Evolutionary conservation across 768 basidiomycete genomes (phyloP).

Genomic region (Amanita exitialis): DNA sequence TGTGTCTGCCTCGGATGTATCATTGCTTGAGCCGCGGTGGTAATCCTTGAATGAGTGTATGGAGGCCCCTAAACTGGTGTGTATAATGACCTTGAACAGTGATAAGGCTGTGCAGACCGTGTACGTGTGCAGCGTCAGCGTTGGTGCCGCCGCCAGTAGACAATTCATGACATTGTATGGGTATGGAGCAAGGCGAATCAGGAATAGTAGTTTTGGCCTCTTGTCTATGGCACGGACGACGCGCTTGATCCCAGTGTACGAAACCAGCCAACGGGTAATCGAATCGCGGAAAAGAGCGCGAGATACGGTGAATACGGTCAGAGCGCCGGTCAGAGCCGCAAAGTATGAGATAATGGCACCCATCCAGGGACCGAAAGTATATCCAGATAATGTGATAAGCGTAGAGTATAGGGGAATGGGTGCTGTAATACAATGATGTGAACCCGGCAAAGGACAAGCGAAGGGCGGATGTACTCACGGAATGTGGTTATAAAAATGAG

Average conservation of each 20-base stretch:
- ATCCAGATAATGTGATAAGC: slow-evolving; percentile 84
- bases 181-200: slow-evolving; percentile 88
- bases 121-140: slow-evolving; percentile 72
- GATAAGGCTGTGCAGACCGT: slow-evolving; percentile 72
- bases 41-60: slow-evolving; percentile 77
- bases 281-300: slow-evolving; percentile 60
- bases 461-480: slow-evolving; percentile 43
- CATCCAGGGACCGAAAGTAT: slow-evolving; percentile 77
- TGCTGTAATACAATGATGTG: slow-evolving; percentile 32
- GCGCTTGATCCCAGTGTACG: slow-evolving; percentile 61
- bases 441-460: not conserved
- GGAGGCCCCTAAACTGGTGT: slow-evolving; percentile 80
- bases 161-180: slow-evolving; percentile 95
- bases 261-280: slow-evolving; percentile 67
- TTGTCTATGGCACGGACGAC: slow-evolving; percentile 84
- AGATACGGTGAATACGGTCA: slow-evolving; percentile 75
- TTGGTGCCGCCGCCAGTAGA: slow-evolving; percentile 79
- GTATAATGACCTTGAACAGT: slow-evolving; percentile 83
- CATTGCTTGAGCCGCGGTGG: slow-evolving; percentile 26
- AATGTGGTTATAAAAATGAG: slow-evolving; percentile 84
- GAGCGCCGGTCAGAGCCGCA: slow-evolving; percentile 76
- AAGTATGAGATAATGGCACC: slow-evolving; percentile 84
- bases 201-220: slow-evolving; percentile 79
- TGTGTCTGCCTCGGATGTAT: slow-evolving; percentile 30
- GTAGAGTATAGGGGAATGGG: slow-evolving; percentile 91